Evolutionary conservation across 441 rosid genomes (phyloP).

Genomic region (Caryocar brasiliense): DNA sequence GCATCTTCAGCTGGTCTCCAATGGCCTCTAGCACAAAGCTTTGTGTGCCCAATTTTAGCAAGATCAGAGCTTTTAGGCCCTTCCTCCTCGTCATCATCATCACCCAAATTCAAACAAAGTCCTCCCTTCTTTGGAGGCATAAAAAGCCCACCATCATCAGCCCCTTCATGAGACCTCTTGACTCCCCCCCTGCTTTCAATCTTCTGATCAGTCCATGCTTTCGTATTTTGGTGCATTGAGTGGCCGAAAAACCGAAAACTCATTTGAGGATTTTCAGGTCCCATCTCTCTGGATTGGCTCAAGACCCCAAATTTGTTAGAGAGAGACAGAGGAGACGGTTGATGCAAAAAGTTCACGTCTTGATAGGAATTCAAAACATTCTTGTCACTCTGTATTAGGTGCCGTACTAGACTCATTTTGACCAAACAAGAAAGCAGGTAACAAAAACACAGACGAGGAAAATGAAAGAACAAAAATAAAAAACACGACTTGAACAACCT

Average conservation of each 20-base stretch:
- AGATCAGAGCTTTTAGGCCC: conserved; percentile 9
- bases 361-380: conserved; percentile 16
- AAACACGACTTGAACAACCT: neutral
- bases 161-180: conserved; percentile 14
- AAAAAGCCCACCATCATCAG: conserved; percentile 15
- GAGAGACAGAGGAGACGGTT: conserved; percentile 17
- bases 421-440: neutral
- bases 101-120: conserved; percentile 18
- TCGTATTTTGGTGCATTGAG: conserved; percentile 14
- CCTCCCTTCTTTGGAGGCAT: conserved; percentile 12
- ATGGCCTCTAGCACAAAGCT: conserved; percentile 74
- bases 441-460: neutral
- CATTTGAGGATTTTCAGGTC: conserved; percentile 14
- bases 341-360: conserved; percentile 23
- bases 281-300: conserved; percentile 1
- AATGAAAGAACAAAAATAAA: neutral
- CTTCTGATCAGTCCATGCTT: conserved; percentile 13
- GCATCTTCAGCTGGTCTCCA: conserved; percentile 95
- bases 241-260: conserved; percentile 23
- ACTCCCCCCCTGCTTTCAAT: conserved; percentile 21
- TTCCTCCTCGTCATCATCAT: no score
- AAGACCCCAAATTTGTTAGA: conserved; percentile 10
- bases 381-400: conserved; percentile 6
- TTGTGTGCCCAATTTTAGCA: conserved; percentile 27
- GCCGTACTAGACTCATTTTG: conserved; percentile 28